A percentile compares a stretch with the other conserved stretches of the same genome.
These are phyloP conservation scores for Trichosanthes truncata DNA, from an alignment of 306 rosid genomes.

Conservation along the genomic window DNA sequence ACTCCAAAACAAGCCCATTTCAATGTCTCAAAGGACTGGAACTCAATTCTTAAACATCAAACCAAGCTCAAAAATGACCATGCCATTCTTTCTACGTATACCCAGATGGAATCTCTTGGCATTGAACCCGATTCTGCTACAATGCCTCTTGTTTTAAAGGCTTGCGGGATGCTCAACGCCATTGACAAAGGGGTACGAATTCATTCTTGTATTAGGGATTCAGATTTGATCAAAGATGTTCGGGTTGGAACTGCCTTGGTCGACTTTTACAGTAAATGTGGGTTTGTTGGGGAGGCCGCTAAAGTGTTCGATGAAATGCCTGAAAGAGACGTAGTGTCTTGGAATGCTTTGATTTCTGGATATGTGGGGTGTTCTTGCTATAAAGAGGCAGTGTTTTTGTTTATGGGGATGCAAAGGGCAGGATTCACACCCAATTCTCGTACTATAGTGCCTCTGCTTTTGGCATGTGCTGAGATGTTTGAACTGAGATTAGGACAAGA, in stretches of 20 bases:
- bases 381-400: conserved; percentile 23
- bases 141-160: conserved; percentile 38
- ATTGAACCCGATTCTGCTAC: conserved; percentile 19
- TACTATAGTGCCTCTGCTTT: conserved; percentile 32
- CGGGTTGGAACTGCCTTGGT: conserved; percentile 38
- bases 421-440: conserved; percentile 29
- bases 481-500: conserved; percentile 27
- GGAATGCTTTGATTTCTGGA: conserved; percentile 40
- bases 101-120: conserved; percentile 34
- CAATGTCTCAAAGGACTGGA: conserved; percentile 21
- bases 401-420: conserved; percentile 24
- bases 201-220: conserved; percentile 18
- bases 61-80: conserved; percentile 32
- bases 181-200: conserved; percentile 26
- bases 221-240: conserved; percentile 18
- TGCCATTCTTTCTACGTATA: conserved; percentile 30
- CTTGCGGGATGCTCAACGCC: conserved; percentile 25
- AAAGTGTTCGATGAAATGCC: conserved; percentile 29
- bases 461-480: conserved; percentile 23
- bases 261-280: conserved; percentile 31
- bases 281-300: conserved; percentile 25
- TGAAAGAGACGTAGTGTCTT: conserved; percentile 30
- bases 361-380: conserved; percentile 21
- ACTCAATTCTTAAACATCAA: conserved; percentile 29
- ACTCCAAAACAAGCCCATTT: background rate